Evolutionary conservation across 305 asterid genomes (phyloP).

Genomic region (Solanum aculeatissimum): DNA sequence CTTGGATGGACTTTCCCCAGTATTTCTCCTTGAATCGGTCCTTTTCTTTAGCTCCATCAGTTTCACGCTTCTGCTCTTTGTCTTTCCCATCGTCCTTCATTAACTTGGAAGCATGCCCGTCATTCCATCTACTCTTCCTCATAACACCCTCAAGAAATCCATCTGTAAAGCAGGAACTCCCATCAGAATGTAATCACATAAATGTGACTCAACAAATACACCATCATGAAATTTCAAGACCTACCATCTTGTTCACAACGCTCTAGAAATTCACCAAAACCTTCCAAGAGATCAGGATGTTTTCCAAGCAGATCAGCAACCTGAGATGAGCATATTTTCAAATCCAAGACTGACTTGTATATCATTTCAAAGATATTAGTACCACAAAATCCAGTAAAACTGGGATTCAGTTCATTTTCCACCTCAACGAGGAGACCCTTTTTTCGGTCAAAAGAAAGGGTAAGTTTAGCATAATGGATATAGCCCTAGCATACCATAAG

Average conservation of each 20-base stretch:
- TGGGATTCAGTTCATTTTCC: not conserved
- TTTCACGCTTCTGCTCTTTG: conserved; percentile 63
- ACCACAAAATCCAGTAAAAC: not conserved
- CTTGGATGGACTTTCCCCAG: conserved; percentile 95
- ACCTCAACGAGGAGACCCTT: not conserved
- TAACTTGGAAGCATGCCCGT: conserved; percentile 66
- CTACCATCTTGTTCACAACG: conserved; percentile 89
- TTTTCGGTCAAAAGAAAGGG: not conserved
- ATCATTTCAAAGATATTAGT: not conserved
- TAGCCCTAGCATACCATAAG: not conserved
- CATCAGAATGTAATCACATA: conserved; percentile 15
- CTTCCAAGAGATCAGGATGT: conserved; percentile 94
- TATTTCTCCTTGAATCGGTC: conserved; percentile 67
- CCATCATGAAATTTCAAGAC: conserved; percentile 7
- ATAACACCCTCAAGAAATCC: conserved; percentile 93
- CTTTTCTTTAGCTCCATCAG: conserved; percentile 72
- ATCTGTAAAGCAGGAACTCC: conserved; percentile 44
- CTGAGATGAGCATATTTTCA: conserved; percentile 28
- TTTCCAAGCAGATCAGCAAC: conserved; percentile 87
- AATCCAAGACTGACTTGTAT: not conserved
- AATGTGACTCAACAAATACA: not conserved
- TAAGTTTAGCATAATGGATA: not conserved
- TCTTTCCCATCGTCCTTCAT: conserved; percentile 64
- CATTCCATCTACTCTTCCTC: conserved; percentile 79
- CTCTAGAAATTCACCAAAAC: conserved; percentile 79